Conservation (phyloP, 257 asterid species). For the Salvia hispanica region DNA sequence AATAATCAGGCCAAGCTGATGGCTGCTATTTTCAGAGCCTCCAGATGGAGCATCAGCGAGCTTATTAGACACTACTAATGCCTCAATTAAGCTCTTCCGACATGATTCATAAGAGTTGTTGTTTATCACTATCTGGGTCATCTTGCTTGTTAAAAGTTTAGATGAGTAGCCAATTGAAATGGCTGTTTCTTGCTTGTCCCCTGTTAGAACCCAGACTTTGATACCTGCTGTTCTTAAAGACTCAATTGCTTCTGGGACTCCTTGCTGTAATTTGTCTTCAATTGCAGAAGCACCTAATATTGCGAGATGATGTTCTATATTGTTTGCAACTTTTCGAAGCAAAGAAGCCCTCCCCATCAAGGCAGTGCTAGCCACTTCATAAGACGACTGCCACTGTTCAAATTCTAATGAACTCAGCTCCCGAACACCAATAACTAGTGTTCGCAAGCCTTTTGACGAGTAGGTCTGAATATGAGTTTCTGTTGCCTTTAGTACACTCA, state of each 20-base stretch:
- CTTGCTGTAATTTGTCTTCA: conserved; percentile 92
- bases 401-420: conserved; percentile 69
- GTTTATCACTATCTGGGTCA: conserved; percentile 78
- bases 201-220: conserved; percentile 97
- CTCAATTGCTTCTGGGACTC: conserved; percentile 98
- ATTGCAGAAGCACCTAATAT: conserved; percentile 88
- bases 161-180: conserved; percentile 95
- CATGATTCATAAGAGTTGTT: conserved; percentile 75
- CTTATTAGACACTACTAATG: conserved; percentile 51
- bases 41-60: conserved; percentile 34
- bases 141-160: conserved; percentile 74
- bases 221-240: conserved; percentile 85
- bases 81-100: conserved; percentile 73
- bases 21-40: conserved; percentile 39
- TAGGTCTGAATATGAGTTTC: conserved; percentile 77
- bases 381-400: conserved; percentile 81
- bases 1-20: conserved; percentile 71
- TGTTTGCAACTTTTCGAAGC: conserved; percentile 81
- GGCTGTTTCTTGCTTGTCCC: conserved; percentile 99
- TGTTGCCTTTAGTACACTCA: conserved; percentile 52
- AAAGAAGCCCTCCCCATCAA: conserved; percentile 83
- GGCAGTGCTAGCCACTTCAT: conserved; percentile 87
- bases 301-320: conserved; percentile 60
- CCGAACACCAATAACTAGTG: conserved; percentile 88
- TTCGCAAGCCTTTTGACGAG: conserved; percentile 87